Base-by-base conservation (phyloP, 176 grass and related monocot genomes). In the Bolboschoenus planiculmis region DNA sequence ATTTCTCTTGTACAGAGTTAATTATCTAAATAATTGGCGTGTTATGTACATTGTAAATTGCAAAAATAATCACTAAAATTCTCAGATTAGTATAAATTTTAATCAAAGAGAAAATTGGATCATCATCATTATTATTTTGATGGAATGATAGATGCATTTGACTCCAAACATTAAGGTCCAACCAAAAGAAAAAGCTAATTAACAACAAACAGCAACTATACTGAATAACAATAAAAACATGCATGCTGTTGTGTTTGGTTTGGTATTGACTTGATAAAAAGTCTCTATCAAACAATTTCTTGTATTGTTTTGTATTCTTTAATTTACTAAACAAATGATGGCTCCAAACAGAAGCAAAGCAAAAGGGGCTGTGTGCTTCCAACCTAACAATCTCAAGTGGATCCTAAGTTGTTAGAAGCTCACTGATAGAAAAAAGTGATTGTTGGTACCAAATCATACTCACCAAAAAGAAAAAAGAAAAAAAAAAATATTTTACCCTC, bases 381-480 rank as follows among this genome's bases (percentile, higher is more conserved):
- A 72, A 73, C 68, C 68, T n/a, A 73, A 27, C 68, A 73, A 73
- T 47, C 37, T 43, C 39, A 26, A 72, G 40, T 73, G 68, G 39
- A 73, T 73, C 35, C 35, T 27, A 73, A 71, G 68, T 46, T 73
- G 68, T 73, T 73, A 73, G 68, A 46, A 73, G 68, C 68, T 44
- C 68, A 73, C 68, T 46, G 36, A 72, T 46, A n/a, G 46, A 73
- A n/a, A 34, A 33, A 63, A 40, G 68, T 46, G 40, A 39, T 26
- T 44, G 68, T 43, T 73, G 68, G 68, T 27, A 46, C 37, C 67
- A 73, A 73, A 73, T 73, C 67, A 73, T 26, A 72, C 10, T 27
- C 67, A 1, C 39, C 20, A 46, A 7, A 73, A 24, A 20, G 0
- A 71, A 23, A 65, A 71, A 46, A 7, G 46, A 24, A 20, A 0